Conservation (phyloP, 352 stramenopile genomes). For the Aphanomyces euteiches region DNA sequence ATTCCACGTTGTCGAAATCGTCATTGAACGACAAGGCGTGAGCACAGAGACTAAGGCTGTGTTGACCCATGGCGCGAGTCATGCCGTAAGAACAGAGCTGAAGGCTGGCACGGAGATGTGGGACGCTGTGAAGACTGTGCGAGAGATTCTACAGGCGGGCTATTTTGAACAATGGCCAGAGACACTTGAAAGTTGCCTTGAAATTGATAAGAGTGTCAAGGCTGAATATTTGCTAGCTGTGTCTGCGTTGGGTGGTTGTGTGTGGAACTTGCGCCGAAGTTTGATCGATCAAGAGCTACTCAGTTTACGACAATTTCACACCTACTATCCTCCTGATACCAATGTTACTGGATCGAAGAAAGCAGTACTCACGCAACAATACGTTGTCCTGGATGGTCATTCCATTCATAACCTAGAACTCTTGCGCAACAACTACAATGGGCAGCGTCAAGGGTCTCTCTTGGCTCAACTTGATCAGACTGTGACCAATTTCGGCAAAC, state of each 20-base stretch:
- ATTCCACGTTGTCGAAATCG: conserved; percentile 80
- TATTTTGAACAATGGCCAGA: conserved; percentile 87
- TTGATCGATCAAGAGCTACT: conserved; percentile 82
- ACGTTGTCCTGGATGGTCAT: conserved; percentile 94
- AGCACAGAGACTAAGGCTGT: conserved; percentile 64
- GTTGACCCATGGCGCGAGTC: conserved; percentile 63
- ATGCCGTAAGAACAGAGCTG: conserved; percentile 58
- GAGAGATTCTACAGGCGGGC: conserved; percentile 83
- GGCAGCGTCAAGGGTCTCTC: conserved; percentile 86
- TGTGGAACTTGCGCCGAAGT: conserved; percentile 74
- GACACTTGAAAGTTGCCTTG: conserved; percentile 53
- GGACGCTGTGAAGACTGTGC: conserved; percentile 82
- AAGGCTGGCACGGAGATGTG: conserved; percentile 84
- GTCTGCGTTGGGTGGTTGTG: conserved; percentile 65
- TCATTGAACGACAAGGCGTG: conserved; percentile 66
- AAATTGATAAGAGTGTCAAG: conserved; percentile 57
- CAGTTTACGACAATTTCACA: conserved; percentile 69
- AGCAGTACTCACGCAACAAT: conserved; percentile 56
- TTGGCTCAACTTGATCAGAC: conserved; percentile 89
- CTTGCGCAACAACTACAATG: conserved; percentile 87
- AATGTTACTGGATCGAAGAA: conserved; percentile 30
- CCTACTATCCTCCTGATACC: conserved; percentile 77
- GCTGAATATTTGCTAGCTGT: conserved; percentile 56
- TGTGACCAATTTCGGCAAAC: conserved; percentile 91
- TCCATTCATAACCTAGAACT: conserved; percentile 98